phyloP scores from a whole-genome alignment of 345 rosid species.

The Crucihimalaya himalaica region DNA sequence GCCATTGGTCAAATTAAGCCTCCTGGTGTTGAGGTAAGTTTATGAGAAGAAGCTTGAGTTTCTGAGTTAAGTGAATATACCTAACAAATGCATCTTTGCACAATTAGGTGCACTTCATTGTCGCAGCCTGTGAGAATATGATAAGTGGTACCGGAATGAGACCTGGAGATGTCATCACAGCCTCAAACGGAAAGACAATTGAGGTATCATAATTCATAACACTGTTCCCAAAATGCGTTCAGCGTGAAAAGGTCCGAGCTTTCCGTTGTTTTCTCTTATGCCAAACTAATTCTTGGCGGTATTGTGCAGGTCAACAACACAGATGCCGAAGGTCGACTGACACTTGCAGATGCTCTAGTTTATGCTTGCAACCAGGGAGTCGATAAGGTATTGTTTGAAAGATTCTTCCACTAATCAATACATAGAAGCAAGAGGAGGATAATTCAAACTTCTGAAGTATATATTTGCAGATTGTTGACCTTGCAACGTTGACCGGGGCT shows the following conservation, averaged over 20 bases:
- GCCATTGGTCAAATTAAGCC: conserved; percentile 93
- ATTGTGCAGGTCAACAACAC: conserved; percentile 85
- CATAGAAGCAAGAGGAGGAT: conserved; percentile 13
- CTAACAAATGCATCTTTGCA: conserved; percentile 5
- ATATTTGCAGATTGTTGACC: conserved; percentile 68
- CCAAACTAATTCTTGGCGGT: conserved; percentile 12
- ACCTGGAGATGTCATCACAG: conserved; percentile 95
- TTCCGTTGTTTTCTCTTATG: not conserved
- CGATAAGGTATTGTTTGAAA: conserved; percentile 62
- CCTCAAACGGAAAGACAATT: conserved; percentile 94
- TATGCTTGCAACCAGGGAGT: conserved; percentile 94
- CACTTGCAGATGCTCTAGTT: conserved; percentile 95
- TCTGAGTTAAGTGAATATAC: not conserved
- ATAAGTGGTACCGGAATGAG: conserved; percentile 95
- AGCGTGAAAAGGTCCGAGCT: conserved; percentile 14
- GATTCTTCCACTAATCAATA: not conserved
- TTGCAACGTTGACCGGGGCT: conserved; percentile 95
- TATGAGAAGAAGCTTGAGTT: not conserved
- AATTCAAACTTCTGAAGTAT: conserved; percentile 6
- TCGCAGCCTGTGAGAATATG: conserved; percentile 99
- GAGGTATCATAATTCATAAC: conserved; percentile 51
- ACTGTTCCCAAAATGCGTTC: not conserved
- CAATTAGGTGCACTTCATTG: conserved; percentile 81
- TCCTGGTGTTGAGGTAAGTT: conserved; percentile 85
- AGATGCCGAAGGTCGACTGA: conserved; percentile 98